These are phyloP conservation scores for Penicillium psychrosexuale DNA, from an alignment of 2,329 filamentous ascomycete species.

Conservation along the genomic window DNA sequence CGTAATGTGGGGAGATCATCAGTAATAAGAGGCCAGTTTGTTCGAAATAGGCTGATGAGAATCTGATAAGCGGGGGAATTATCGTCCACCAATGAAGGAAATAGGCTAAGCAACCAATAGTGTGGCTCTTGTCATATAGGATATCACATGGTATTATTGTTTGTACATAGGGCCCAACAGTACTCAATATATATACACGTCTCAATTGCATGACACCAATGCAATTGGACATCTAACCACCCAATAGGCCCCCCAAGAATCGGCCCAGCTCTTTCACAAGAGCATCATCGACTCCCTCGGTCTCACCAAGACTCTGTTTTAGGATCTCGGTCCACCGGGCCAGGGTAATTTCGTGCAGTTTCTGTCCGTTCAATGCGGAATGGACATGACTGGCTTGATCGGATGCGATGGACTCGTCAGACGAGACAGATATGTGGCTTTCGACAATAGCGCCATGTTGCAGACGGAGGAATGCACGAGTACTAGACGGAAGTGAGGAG, in stretches of 20 bases:
- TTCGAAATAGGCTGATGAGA: neutral
- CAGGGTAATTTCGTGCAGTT: constrained; percentile 49
- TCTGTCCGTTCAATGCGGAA: constrained; percentile 37
- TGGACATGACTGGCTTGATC: constrained; percentile 35
- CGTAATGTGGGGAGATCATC: constrained; percentile 1
- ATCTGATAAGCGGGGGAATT: constrained; percentile 5
- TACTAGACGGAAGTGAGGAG: constrained; percentile 46
- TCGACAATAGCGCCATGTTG: constrained; percentile 43
- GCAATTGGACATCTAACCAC: constrained; percentile 9
- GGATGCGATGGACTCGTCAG: constrained; percentile 30
- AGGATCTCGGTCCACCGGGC: constrained; percentile 29
- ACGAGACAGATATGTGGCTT: constrained; percentile 39
- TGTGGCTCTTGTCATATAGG: neutral
- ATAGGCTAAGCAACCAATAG: neutral
- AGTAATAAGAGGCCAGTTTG: neutral
- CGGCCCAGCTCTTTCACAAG: constrained; percentile 23
- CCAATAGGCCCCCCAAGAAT: constrained; percentile 29
- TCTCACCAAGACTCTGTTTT: constrained; percentile 14
- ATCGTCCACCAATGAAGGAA: constrained; percentile 7
- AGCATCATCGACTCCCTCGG: constrained; percentile 11
- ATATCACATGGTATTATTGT: constrained; percentile 1
- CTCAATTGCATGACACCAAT: neutral
- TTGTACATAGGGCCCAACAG: neutral
- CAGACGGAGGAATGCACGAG: constrained; percentile 41
- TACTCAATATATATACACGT: constrained; percentile 3